Evolutionary conservation across 352 stramenopile genomes (phyloP).

Genomic region (Thalassiosira sp.): DNA sequence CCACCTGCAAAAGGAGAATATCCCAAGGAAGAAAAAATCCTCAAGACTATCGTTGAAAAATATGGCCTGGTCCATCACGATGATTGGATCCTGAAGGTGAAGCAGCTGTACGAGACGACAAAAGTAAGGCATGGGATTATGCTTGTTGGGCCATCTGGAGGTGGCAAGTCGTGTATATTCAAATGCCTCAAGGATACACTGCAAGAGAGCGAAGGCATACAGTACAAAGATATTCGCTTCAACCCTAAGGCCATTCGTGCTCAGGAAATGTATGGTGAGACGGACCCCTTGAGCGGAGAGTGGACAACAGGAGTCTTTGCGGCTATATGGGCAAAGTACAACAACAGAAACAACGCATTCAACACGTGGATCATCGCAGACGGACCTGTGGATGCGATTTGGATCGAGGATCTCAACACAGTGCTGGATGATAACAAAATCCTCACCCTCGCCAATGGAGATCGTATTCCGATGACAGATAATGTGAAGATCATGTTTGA

Average conservation of each 20-base stretch:
- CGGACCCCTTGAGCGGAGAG: constrained; percentile 94
- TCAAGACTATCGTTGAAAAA: constrained; percentile 90
- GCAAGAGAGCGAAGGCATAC: constrained; percentile 89
- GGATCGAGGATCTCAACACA: constrained; percentile 98
- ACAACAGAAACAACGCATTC: constrained; percentile 96
- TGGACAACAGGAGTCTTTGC: constrained; percentile 98
- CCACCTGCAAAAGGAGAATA: constrained; percentile 93
- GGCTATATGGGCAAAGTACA: constrained; percentile 98
- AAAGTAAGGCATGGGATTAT: constrained; percentile 98
- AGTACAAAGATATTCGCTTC: constrained; percentile 94
- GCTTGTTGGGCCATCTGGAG: constrained; percentile 95
- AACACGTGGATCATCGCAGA: constrained; percentile 99
- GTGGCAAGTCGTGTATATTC: constrained; percentile 97
- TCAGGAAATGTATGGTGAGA: constrained; percentile 98
- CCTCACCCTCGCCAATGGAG: constrained; percentile 94
- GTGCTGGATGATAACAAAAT: constrained; percentile 98
- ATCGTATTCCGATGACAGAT: constrained; percentile 97
- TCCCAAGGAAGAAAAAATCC: constrained; percentile 90
- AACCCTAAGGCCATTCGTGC: constrained; percentile 97
- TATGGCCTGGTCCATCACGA: constrained; percentile 87
- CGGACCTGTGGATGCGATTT: constrained; percentile 96
- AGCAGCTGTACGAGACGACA: constrained; percentile 96
- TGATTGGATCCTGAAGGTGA: constrained; percentile 90
- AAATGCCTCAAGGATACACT: constrained; percentile 92
- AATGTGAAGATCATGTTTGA: constrained; percentile 96